Conservation (phyloP, 768 basidiomycete genomes). For the Termitomyces sp. region DNA sequence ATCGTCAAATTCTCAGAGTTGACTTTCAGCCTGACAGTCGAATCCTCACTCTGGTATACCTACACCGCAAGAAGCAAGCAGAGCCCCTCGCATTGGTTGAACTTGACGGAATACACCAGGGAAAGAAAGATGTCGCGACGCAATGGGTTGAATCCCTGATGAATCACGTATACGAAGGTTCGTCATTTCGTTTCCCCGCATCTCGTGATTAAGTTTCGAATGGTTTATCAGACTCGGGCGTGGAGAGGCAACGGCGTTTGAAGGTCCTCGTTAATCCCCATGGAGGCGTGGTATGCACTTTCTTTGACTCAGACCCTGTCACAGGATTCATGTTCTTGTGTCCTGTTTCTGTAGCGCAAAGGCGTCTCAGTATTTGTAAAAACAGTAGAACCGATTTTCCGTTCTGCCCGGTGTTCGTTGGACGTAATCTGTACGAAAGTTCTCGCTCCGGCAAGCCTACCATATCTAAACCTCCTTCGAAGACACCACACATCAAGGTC, state of each 20-base stretch:
- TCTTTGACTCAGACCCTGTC: not conserved
- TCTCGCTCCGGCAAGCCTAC: not conserved
- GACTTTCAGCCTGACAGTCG: constrained; percentile 29
- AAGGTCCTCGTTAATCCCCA: constrained; percentile 77
- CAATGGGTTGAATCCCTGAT: constrained; percentile 58
- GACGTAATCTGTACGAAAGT: constrained; percentile 56
- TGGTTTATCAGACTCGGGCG: constrained; percentile 36
- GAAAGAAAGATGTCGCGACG: constrained; percentile 28
- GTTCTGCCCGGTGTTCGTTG: constrained; percentile 57
- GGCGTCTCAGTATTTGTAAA: constrained; percentile 49
- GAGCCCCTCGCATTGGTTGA: constrained; percentile 34
- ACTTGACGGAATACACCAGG: constrained; percentile 38
- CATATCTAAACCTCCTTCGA: constrained; percentile 1
- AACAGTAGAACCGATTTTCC: constrained; percentile 69
- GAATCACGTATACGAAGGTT: constrained; percentile 62
- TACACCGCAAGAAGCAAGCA: constrained; percentile 43
- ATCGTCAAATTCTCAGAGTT: constrained; percentile 55
- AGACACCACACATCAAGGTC: constrained; percentile 64
- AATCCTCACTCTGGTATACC: constrained; percentile 46
- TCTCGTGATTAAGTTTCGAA: not conserved
- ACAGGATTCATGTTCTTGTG: not conserved
- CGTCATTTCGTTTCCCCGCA: constrained; percentile 9
- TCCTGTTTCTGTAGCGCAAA: constrained; percentile 48
- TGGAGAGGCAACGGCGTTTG: constrained; percentile 52
- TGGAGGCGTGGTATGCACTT: constrained; percentile 62